These are phyloP conservation scores for Nakazawaea wickerhamii DNA, from an alignment of 805 yeast genomes.

Conservation along the genomic window DNA sequence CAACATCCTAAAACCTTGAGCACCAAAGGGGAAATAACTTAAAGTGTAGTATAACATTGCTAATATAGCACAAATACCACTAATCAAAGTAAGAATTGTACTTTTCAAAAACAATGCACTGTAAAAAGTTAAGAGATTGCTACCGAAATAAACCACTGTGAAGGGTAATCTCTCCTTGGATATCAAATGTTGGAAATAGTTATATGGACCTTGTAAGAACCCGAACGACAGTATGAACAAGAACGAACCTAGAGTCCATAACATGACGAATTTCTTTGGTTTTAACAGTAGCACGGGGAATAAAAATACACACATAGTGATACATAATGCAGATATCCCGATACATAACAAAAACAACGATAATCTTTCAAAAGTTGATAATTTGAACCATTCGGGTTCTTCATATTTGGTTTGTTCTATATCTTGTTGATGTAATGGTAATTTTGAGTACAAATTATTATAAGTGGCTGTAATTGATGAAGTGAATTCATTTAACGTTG, in stretches of 20 bases:
- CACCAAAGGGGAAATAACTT: constrained; percentile 95
- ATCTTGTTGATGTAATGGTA: constrained; percentile 60
- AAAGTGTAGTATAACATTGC: constrained; percentile 88
- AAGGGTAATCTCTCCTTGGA: constrained; percentile 77
- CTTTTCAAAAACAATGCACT: constrained; percentile 67
- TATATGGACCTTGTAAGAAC: constrained; percentile 85
- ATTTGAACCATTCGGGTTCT: constrained; percentile 74
- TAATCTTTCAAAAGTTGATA: constrained; percentile 76
- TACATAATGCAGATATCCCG: constrained; percentile 73
- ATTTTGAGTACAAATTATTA: constrained; percentile 54
- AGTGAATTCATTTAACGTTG: constrained; percentile 2
- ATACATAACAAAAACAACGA: constrained; percentile 74
- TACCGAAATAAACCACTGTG: constrained; percentile 72
- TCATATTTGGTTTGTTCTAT: constrained; percentile 32
- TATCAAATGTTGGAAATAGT: constrained; percentile 66
- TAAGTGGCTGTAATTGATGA: constrained; percentile 14
- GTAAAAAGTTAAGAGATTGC: constrained; percentile 73
- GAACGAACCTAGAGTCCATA: constrained; percentile 90
- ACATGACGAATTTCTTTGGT: constrained; percentile 84
- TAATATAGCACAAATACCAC: constrained; percentile 70
- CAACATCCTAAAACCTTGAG: constrained; percentile 58
- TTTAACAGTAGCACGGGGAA: constrained; percentile 86
- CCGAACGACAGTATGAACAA: constrained; percentile 88
- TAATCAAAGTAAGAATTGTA: constrained; percentile 68
- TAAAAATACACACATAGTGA: constrained; percentile 71